Base-by-base conservation (phyloP, 164 flowering plant species). In the Akebia trifoliata region DNA sequence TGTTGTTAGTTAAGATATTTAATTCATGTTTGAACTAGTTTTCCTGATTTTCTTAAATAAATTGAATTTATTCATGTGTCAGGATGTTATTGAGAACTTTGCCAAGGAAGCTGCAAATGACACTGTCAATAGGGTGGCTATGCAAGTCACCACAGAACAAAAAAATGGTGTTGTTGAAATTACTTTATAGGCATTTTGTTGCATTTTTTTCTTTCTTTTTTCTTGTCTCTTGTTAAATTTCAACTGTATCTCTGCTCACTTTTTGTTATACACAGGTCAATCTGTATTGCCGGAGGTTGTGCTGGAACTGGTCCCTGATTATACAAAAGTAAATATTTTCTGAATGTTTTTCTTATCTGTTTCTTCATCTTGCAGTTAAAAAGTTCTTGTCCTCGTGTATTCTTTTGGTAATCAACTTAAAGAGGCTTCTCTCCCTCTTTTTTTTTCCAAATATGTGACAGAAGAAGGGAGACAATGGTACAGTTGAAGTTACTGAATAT, bases 81-180 rank as follows among this genome's bases (percentile, higher is more conserved):
- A 84, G 90, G 85, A 69, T 65, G 58, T 70, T 24, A 47, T 59
- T 22, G 59, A 28, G 32, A 68, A 57, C 17, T 15, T 59, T 9
- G 40, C 48, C 24, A 60, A 65, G 51, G 71, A 66, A 66, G 59
- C 66, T 51, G 60, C 51, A 38, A 76, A 70, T 39, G 45, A 43
- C 35, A 74, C 74, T 6, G 32, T 28, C 15, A 56, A 48, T 46
- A 42, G 22, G 26, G 57, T 38, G 43, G 43, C 69, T 17, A 8
- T 26, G 11, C 63, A 34, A 36, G 50, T 47, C 42, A 37, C 17
- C 40, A 25, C 28, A 34, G 61, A 56, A 34, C 20, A n/a, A 21
- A 56, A 50, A 28, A 28, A 24, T 7, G 60, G 60, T 54, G 25
- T 8, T 36, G 18, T 14, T 47, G 56, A 12, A 2, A 5, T 15